These are phyloP conservation scores for Rhodofomes roseus DNA, from an alignment of 1,284 basidiomycete species.

Conservation along the genomic window DNA sequence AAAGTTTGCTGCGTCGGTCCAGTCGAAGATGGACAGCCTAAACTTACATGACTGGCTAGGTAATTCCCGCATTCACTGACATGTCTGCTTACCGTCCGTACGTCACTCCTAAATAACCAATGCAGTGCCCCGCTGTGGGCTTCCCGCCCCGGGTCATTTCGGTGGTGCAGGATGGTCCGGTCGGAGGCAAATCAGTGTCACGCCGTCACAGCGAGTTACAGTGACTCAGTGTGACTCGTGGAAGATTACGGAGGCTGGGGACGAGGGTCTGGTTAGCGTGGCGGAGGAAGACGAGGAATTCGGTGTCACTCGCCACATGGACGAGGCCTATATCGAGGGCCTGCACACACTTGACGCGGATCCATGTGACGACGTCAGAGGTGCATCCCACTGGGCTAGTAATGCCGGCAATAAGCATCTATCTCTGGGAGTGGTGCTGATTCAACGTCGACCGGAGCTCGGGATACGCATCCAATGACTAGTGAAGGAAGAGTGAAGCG, in stretches of 20 bases:
- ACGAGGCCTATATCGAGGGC: not conserved
- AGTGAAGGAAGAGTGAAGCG: not conserved
- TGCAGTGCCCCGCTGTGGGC: not conserved
- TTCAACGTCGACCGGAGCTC: not conserved
- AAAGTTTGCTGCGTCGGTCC: not conserved
- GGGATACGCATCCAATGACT: not conserved
- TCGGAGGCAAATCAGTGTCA: not conserved
- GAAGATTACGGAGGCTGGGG: not conserved
- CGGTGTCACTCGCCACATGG: not conserved
- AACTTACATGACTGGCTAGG: not conserved
- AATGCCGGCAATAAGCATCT: not conserved
- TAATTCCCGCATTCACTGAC: not conserved
- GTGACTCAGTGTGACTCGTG: not conserved
- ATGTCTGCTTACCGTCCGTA: no score
- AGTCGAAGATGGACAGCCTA: not conserved
- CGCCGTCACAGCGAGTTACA: not conserved
- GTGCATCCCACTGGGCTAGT: not conserved
- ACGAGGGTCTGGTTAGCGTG: not conserved
- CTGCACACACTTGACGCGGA: not conserved
- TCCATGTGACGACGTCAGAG: conserved; percentile 6
- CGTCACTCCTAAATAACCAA: no score
- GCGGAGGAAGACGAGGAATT: not conserved
- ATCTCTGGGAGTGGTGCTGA: not conserved
- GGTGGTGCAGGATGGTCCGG: not conserved
- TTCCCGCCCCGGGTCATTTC: not conserved